These are phyloP conservation scores for Schizochytrium sp. DNA, from an alignment of 108 stramenopile genomes.

Conservation along the genomic window DNA sequence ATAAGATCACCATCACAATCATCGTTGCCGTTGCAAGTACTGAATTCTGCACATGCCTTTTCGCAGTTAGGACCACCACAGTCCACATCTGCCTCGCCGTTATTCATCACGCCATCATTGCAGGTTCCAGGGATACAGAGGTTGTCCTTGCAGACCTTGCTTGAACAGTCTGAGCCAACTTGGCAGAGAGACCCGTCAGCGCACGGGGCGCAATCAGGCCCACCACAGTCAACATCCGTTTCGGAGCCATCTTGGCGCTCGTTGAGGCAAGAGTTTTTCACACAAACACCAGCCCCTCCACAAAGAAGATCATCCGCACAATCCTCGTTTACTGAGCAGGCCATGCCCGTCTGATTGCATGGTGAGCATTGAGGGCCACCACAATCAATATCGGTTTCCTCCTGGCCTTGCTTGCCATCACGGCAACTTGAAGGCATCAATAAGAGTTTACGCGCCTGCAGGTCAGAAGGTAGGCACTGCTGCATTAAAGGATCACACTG, in stretches of 20 bases:
- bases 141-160: constrained; percentile 30
- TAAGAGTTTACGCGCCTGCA: not conserved
- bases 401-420: constrained; percentile 42
- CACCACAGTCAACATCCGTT: constrained; percentile 62
- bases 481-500: not conserved
- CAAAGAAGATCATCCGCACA: constrained; percentile 8
- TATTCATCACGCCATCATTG: not conserved
- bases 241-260: constrained; percentile 55
- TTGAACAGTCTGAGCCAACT: constrained; percentile 11
- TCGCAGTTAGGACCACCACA: constrained; percentile 52
- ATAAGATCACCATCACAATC: not conserved
- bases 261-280: constrained; percentile 56
- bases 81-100: constrained; percentile 43
- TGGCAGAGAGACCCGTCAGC: constrained; percentile 20
- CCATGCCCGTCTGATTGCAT: constrained; percentile 22
- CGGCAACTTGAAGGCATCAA: constrained; percentile 26
- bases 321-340: not conserved
- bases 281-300: constrained; percentile 11
- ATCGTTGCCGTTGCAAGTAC: not conserved
- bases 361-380: constrained; percentile 45
- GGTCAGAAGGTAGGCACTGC: not conserved
- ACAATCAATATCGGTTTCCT: constrained; percentile 48
- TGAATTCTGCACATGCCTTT: not conserved
- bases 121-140: constrained; percentile 22
- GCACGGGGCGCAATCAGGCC: constrained; percentile 47